Evolutionary conservation across 176 grass and related monocot species (phyloP).

Genomic region (bread wheat (Triticum aestivum)): DNA sequence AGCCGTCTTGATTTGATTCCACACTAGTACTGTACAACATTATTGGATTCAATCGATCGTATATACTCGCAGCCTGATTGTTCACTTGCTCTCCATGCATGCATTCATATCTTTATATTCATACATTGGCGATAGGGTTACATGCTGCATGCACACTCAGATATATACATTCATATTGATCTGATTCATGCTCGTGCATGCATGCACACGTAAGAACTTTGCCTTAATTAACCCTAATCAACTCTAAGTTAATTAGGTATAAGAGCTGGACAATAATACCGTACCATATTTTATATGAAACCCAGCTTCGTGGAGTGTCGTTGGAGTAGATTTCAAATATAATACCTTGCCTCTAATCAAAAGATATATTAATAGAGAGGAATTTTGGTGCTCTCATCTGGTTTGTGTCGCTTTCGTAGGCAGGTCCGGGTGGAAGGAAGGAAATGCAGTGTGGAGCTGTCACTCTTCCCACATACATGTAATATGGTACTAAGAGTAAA

Average conservation of each 20-base stretch:
- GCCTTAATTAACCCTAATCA: not conserved
- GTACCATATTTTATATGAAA: not conserved
- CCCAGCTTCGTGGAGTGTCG: not conserved
- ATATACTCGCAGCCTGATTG: no score
- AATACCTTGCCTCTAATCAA: not conserved
- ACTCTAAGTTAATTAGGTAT: not conserved
- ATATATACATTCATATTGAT: not conserved
- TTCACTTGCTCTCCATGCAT: not conserved
- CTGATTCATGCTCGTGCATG: not conserved
- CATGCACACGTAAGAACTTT: not conserved
- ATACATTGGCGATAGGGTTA: not conserved
- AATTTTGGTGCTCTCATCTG: no score
- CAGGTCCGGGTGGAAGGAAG: not conserved
- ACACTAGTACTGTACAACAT: no score
- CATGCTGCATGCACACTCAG: not conserved
- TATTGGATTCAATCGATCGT: not conserved
- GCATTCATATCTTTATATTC: no score
- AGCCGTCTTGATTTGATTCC: no score
- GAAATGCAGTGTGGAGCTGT: constrained; percentile 48
- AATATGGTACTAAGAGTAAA: not conserved
- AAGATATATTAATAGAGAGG: no score
- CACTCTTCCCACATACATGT: constrained; percentile 36
- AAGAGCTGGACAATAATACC: not conserved
- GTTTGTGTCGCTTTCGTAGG: no score
- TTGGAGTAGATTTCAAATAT: constrained; percentile 19